Evolutionary conservation across 2,329 filamentous ascomycete genomes (phyloP), one percentile per base, ranked within the genome.

Genomic region (Pyrenophora teres): DNA sequence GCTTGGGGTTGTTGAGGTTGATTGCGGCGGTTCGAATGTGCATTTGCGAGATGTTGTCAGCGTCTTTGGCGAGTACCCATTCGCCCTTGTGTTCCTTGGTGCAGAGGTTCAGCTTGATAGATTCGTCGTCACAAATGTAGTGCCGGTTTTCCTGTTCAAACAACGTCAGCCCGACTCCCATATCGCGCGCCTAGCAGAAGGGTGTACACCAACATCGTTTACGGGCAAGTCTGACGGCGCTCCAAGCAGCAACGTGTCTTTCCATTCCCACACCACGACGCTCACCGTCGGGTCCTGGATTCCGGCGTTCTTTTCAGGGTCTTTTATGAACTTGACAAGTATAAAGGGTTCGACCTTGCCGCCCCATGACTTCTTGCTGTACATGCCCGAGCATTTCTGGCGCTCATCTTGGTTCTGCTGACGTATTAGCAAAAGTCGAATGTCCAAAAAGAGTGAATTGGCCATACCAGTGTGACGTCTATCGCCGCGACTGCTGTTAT

Each of bases 191-290:
- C 8, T 9, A 27, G 10, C 9, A 39, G 16, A 44, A 39, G 40
- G 16, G 47, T 4, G 47, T 12, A 36, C 25, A 68, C 68, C 23
- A 19, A 69, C 67, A 35, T 71, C 59, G 39, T 65, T 60, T 7
- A 60, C 62, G 8, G 65, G 60, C 55, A 59, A 56, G 33, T 72
- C 69, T 8, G 65, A 50, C 31, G 82, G 81, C 52, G 88, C 81
- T 37, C 93, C 92, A 59, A 99, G 86, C 48, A 93, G 80, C 44
- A 84, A 77, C 70, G 89, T 86, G 70, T 99, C 94, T 62, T 83
- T 86, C 90, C 92, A 99, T 76, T 99, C 93, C 73, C 96, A 99
- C 58, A 99, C 87, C 45, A 96, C 81, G 63, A 97, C 76, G 73
- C 91, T 95, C 59, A 92, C 87, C 37, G 90, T 80, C 4, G 89